Base-by-base conservation (phyloP, 164 flowering plant genomes). In the Vitis riparia region DNA sequence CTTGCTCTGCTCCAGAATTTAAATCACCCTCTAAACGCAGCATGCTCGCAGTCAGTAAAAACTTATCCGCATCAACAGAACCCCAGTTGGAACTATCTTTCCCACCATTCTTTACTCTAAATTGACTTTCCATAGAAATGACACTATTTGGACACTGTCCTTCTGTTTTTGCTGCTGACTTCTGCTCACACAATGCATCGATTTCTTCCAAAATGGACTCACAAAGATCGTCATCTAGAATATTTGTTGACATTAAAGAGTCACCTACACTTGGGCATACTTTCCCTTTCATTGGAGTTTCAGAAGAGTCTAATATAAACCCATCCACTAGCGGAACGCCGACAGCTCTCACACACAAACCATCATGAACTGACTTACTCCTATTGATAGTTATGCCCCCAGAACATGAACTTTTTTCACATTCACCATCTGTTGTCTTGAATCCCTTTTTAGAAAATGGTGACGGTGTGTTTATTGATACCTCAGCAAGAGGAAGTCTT, bases 151-250 rank as follows among this genome's bases (percentile, higher is more conserved):
- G 50, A 5, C 4, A 72, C 65, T 29, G 65, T 48, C 51, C 65
- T 70, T 56, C 77, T 48, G 59, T 19, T 73, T 83, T 84, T 12
- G 47, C 73, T 1, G 75, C 75, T 2, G 87, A 75, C 19, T 76
- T 76, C 70, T 75, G 82, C 77, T 83, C 92, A 59, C 91, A 89
- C 65, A 94, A 69, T 59, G 78, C 88, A 85, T 92, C 98, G 62
- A 94, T 91, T 79, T 89, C 86, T 71, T 83, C 76, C 66, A 92
- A 79, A 65, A 91, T 29, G 2, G 83, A 74, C 47, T 86, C 90
- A 64, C 92, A 92, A 71, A 92, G 82, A 57, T 84, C 96, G 61
- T 89, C 92, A 62, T 85, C 87, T 12, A 85, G 66, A 65, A 69
- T 60, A 75, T 57, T 66, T 55, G 75, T 16, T 11, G 70, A 69